phyloP scores from a whole-genome alignment of 192 early-diverging fungal species.

The Thamnidium elegans region DNA sequence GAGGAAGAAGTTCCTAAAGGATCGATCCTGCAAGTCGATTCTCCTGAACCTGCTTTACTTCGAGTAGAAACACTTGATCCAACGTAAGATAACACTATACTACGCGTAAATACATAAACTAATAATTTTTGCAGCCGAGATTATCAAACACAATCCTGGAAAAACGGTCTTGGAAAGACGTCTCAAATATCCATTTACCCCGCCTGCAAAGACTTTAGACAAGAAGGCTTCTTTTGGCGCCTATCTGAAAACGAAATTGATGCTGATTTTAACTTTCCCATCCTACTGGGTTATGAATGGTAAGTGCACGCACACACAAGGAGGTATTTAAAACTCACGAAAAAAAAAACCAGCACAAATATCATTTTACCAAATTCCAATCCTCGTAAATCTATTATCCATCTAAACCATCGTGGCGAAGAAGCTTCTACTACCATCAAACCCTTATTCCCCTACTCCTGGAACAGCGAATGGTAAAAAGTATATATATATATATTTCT shows the following conservation, averaged over 20 bases:
- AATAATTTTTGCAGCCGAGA: conserved; percentile 12
- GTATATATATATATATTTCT: no score
- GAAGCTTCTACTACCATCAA: conserved; percentile 46
- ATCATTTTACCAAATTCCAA: conserved; percentile 27
- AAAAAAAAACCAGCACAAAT: conserved; percentile 20
- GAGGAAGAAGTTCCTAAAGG: conserved; percentile 17
- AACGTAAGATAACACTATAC: conserved; percentile 9
- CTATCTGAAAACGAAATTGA: conserved; percentile 34
- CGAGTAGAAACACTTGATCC: conserved; percentile 15
- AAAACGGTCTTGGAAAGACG: conserved; percentile 65
- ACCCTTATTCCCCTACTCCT: conserved; percentile 57
- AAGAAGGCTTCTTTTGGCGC: conserved; percentile 60
- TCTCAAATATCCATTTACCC: conserved; percentile 57
- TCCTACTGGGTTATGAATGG: conserved; percentile 61
- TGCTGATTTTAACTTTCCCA: conserved; percentile 39
- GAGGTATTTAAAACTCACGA: background rate
- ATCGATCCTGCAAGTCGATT: conserved; percentile 29
- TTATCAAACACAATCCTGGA: conserved; percentile 44
- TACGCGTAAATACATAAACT: no score
- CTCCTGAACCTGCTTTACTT: conserved; percentile 29
- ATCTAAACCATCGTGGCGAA: conserved; percentile 53
- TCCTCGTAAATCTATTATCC: conserved; percentile 33
- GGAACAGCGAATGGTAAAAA: conserved; percentile 51
- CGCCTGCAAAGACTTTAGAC: conserved; percentile 34
- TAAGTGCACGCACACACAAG: background rate